Percentiles rank a stretch among this genome's conserved stretches.
phyloP scores from a whole-genome alignment of 495 filamentous ascomycete genomes.

The Penicillium fimorum region DNA sequence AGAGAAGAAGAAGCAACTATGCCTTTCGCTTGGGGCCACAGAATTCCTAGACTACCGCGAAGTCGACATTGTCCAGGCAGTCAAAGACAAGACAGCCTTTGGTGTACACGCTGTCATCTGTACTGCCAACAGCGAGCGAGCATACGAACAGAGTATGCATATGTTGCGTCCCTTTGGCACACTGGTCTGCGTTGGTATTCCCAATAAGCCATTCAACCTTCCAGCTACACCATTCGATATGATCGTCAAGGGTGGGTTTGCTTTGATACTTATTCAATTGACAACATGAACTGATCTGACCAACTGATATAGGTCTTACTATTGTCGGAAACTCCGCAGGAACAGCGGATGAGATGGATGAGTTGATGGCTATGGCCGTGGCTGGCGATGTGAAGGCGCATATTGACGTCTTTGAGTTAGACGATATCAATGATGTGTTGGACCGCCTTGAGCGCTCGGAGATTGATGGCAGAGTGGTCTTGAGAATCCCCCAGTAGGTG shows the following conservation, averaged over 20 bases:
- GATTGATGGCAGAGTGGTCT: slow-evolving; percentile 42
- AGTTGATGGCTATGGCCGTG: slow-evolving; percentile 41
- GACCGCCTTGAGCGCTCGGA: slow-evolving; percentile 39
- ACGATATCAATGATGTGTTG: slow-evolving; percentile 42
- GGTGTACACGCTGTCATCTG: slow-evolving; percentile 48
- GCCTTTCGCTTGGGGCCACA: slow-evolving; percentile 38
- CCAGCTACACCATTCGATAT: slow-evolving; percentile 46
- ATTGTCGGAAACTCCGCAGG: slow-evolving; percentile 46
- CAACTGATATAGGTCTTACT: slow-evolving; percentile 29
- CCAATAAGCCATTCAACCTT: slow-evolving; percentile 35
- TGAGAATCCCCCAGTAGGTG: slow-evolving; percentile 37
- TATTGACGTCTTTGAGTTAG: slow-evolving; percentile 41
- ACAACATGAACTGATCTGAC: neutral
- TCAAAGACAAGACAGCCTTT: slow-evolving; percentile 35
- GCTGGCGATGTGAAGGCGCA: slow-evolving; percentile 39
- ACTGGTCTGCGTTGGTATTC: slow-evolving; percentile 47
- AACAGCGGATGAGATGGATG: slow-evolving; percentile 40
- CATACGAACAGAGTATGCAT: slow-evolving; percentile 43
- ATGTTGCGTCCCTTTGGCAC: slow-evolving; percentile 41
- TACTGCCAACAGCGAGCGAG: slow-evolving; percentile 37
- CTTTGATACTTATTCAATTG: neutral
- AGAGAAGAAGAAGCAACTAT: slow-evolving; percentile 41
- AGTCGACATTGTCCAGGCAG: slow-evolving; percentile 35
- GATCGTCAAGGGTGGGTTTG: slow-evolving; percentile 37
- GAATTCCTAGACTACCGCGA: slow-evolving; percentile 42